A percentile compares a stretch with the other conserved stretches of the same genome.
These are phyloP conservation scores for Senna siamea DNA, from an alignment of 306 rosid genomes.

Conservation along the genomic window DNA sequence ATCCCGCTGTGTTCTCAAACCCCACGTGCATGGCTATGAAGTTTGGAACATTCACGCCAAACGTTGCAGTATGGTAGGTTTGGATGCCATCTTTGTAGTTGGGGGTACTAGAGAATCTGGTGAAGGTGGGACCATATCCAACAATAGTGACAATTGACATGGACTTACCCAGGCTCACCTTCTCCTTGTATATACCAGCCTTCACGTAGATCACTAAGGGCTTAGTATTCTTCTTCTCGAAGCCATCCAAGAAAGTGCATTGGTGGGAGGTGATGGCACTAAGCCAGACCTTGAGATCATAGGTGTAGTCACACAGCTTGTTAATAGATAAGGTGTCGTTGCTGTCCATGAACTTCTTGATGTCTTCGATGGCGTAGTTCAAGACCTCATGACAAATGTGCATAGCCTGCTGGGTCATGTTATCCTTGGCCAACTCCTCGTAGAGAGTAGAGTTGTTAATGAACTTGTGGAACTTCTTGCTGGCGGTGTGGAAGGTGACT, in stretches of 20 bases:
- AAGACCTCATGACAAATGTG: no score
- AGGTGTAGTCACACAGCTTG: no score
- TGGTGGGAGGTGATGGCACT: no score
- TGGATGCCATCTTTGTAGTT: conserved; percentile 57
- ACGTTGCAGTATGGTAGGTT: conserved; percentile 66
- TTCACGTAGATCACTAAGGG: no score
- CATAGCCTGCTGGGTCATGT: conserved; percentile 56
- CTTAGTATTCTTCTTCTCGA: no score
- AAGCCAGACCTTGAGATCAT: no score
- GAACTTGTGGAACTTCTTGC: conserved; percentile 31
- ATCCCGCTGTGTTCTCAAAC: conserved; percentile 67
- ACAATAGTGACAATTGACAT: conserved; percentile 51
- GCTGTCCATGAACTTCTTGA: no score
- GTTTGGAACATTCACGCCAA: conserved; percentile 61
- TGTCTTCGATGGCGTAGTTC: no score
- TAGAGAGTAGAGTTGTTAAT: conserved; percentile 42
- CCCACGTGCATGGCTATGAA: conserved; percentile 75
- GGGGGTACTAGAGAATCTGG: conserved; percentile 57
- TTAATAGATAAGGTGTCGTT: no score
- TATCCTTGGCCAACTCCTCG: conserved; percentile 48
- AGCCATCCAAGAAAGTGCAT: no score
- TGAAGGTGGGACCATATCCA: conserved; percentile 85
- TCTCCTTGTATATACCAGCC: no score
- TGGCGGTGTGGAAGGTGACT: conserved; percentile 49
- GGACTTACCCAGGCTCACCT: conserved; percentile 40